Percentiles rank a stretch among this genome's conserved stretches.
Evolutionary conservation across 208 protist species (phyloP).

Genomic region (Trypanosoma cruzi): DNA sequence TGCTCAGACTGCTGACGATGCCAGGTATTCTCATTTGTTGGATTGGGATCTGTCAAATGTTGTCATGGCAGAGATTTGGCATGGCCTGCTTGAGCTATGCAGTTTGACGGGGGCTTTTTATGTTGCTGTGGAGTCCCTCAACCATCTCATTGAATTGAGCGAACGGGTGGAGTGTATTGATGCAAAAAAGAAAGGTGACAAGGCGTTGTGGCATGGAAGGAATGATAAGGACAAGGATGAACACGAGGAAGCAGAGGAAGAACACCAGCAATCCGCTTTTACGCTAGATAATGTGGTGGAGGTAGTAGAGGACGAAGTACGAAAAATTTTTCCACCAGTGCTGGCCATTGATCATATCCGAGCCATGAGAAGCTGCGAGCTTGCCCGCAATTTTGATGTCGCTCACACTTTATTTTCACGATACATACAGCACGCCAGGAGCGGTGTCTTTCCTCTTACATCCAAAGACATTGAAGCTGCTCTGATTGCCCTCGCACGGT

Average conservation of each 20-base stretch:
- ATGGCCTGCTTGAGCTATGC: slow-evolving; percentile 40
- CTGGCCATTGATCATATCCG: slow-evolving; percentile 64
- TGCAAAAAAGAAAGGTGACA: neutral
- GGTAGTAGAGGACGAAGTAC: slow-evolving; percentile 53
- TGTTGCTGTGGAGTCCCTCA: slow-evolving; percentile 46
- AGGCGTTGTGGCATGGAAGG: neutral
- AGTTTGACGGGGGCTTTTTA: slow-evolving; percentile 33
- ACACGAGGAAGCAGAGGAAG: slow-evolving; percentile 1
- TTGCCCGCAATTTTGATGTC: slow-evolving; percentile 56
- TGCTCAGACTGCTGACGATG: neutral
- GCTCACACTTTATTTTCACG: slow-evolving; percentile 70
- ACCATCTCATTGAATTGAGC: slow-evolving; percentile 54
- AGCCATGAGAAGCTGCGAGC: slow-evolving; percentile 68
- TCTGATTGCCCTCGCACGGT: slow-evolving; percentile 53
- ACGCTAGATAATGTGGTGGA: slow-evolving; percentile 61
- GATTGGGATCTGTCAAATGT: slow-evolving; percentile 35
- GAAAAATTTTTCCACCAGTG: slow-evolving; percentile 42
- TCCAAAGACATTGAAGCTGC: slow-evolving; percentile 37
- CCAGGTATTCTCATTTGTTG: slow-evolving; percentile 6
- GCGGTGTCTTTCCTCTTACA: slow-evolving; percentile 39
- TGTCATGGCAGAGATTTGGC: slow-evolving; percentile 50
- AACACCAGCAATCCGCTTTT: slow-evolving; percentile 25
- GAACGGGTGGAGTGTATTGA: slow-evolving; percentile 28
- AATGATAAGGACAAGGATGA: slow-evolving; percentile 1
- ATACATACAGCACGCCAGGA: slow-evolving; percentile 56